Conservation (phyloP, 2,329 filamentous ascomycete species). For the Aspergillus jensenii region DNA sequence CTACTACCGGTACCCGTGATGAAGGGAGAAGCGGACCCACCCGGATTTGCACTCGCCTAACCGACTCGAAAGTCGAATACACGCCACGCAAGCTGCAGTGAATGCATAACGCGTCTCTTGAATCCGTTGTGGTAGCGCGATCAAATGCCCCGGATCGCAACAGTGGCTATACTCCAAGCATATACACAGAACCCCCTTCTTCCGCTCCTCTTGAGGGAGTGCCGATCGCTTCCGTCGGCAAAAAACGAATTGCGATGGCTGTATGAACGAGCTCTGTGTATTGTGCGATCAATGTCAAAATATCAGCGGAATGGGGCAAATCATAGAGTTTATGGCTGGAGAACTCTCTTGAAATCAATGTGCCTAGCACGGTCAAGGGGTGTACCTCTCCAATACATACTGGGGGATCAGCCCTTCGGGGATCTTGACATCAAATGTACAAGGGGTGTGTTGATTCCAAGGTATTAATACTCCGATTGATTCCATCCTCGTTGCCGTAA, state of each 20-base stretch:
- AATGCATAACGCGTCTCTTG: too few species aligned
- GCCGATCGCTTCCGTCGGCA: conserved; percentile 44
- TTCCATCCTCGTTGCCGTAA: background rate
- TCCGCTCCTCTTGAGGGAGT: conserved; percentile 43
- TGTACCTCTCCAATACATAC: conserved; percentile 82
- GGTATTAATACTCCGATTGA: conserved; percentile 37
- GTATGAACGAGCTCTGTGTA: conserved; percentile 35
- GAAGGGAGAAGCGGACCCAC: too few species aligned
- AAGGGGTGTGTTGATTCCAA: conserved; percentile 80
- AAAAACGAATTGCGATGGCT: conserved; percentile 51
- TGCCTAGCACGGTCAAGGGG: conserved; percentile 55
- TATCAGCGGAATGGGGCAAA: background rate
- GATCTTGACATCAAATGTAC: conserved; percentile 73
- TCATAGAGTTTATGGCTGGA: conserved; percentile 23
- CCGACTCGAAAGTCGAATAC: too few species aligned
- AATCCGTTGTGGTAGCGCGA: too few species aligned
- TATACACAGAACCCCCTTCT: conserved; percentile 37
- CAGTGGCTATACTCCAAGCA: conserved; percentile 37
- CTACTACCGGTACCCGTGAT: too few species aligned
- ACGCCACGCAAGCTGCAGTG: too few species aligned
- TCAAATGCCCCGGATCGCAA: conserved; percentile 45
- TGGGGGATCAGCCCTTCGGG: conserved; percentile 88
- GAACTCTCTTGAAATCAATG: conserved; percentile 34
- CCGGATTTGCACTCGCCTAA: too few species aligned
- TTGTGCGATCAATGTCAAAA: conserved; percentile 1